These are phyloP conservation scores for Penstemon eatonii DNA, from an alignment of 257 asterid species.

Conservation along the genomic window DNA sequence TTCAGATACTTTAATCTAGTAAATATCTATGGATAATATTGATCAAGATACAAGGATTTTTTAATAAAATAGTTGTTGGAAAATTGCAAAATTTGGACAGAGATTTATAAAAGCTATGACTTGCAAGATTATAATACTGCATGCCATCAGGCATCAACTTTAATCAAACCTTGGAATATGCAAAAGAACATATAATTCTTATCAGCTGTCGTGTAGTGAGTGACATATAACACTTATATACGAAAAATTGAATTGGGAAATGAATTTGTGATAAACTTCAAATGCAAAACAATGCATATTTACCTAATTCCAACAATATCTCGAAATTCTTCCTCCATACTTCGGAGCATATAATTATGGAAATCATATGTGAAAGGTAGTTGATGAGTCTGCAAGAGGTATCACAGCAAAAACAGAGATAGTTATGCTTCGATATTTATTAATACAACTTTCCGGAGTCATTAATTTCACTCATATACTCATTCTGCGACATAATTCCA, in stretches of 20 bases:
- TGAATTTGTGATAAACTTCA: background rate
- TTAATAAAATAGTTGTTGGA: background rate
- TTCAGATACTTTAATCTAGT: slow-evolving; percentile 1
- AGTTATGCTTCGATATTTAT: background rate
- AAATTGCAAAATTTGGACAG: too few species aligned
- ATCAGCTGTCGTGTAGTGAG: background rate
- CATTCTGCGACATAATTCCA: slow-evolving; percentile 4
- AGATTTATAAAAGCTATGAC: too few species aligned
- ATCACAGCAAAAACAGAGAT: slow-evolving; percentile 17
- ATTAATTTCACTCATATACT: background rate
- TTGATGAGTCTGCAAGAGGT: slow-evolving; percentile 73
- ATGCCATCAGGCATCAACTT: too few species aligned
- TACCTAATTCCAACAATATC: slow-evolving; percentile 97
- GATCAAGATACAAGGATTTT: background rate
- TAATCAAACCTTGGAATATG: background rate
- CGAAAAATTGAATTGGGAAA: background rate
- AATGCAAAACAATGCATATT: slow-evolving; percentile 9
- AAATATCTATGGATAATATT: background rate
- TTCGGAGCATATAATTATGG: slow-evolving; percentile 92
- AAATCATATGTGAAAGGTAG: slow-evolving; percentile 84
- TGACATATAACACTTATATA: background rate
- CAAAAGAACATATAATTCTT: background rate
- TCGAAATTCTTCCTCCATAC: slow-evolving; percentile 98
- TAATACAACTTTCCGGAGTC: background rate
- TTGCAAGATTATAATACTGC: too few species aligned